Conservation (phyloP, 1,284 basidiomycete genomes). For the Tilletia caries region DNA sequence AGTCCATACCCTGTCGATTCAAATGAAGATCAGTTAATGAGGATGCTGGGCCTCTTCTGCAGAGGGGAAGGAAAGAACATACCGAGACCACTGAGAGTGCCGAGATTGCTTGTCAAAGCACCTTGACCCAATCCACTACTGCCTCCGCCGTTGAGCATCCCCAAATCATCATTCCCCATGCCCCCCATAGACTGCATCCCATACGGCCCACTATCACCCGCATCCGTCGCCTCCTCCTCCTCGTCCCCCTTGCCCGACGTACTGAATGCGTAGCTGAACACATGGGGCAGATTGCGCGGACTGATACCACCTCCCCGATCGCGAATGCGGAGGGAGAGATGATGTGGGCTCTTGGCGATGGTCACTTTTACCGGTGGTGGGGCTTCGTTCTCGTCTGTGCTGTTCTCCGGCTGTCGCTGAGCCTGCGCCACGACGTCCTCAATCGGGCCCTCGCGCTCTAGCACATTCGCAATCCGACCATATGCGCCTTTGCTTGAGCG, state of each 20-base stretch:
- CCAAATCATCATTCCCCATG: constrained; percentile 58
- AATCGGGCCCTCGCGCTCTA: not conserved
- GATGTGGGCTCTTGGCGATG: constrained; percentile 62
- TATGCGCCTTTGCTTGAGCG: not conserved
- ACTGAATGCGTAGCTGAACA: constrained; percentile 87
- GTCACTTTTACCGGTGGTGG: constrained; percentile 67
- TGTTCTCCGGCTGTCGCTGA: not conserved
- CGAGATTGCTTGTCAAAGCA: constrained; percentile 66
- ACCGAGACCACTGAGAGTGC: constrained; percentile 76
- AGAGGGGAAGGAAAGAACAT: not conserved
- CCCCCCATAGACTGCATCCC: constrained; percentile 62
- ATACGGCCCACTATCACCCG: constrained; percentile 69
- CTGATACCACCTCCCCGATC: constrained; percentile 82
- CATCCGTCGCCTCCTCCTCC: constrained; percentile 66
- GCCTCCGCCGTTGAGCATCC: constrained; percentile 58
- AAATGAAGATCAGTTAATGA: not conserved
- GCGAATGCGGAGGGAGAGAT: constrained; percentile 72
- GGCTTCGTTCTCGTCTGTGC: not conserved
- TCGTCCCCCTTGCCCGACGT: constrained; percentile 64
- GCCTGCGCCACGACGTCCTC: not conserved
- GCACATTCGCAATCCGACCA: constrained; percentile 3
- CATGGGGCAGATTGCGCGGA: constrained; percentile 68
- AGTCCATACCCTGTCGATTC: constrained; percentile 55
- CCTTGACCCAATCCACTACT: constrained; percentile 62
- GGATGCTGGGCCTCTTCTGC: no score